Evolutionary conservation across 2,329 filamentous ascomycete species (phyloP).

Genomic region (Colletotrichum orchidophilum): DNA sequence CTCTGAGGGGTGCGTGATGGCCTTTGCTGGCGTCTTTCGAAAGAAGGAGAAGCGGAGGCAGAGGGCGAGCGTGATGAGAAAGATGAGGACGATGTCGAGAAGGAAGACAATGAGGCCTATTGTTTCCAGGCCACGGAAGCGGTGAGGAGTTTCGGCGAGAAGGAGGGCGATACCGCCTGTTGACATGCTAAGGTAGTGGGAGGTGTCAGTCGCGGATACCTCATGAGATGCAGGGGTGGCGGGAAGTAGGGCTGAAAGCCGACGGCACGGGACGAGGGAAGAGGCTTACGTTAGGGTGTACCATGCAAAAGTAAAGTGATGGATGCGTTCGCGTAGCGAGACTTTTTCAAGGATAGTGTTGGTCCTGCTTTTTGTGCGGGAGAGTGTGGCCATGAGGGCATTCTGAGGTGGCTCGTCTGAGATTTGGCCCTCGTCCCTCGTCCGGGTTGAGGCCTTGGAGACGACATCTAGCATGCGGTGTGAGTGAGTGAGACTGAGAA

Average conservation of each 20-base stretch:
- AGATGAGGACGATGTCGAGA: constrained; percentile 64
- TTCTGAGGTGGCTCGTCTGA: constrained; percentile 13
- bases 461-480: neutral
- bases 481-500: neutral
- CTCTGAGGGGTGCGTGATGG: constrained; percentile 61
- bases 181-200: constrained; percentile 35
- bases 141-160: constrained; percentile 59
- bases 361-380: constrained; percentile 26
- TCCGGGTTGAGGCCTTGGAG: constrained; percentile 4
- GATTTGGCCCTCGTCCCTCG: neutral
- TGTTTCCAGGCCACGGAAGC: constrained; percentile 61
- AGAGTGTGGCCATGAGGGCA: constrained; percentile 21
- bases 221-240: neutral
- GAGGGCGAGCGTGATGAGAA: constrained; percentile 56
- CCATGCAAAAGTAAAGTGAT: constrained; percentile 63
- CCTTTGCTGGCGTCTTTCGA: constrained; percentile 54
- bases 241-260: neutral
- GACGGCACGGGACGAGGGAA: neutral
- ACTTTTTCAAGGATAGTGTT: constrained; percentile 29
- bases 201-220: too few species aligned
- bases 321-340: constrained; percentile 39
- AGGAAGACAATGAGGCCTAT: constrained; percentile 67
- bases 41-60: constrained; percentile 56
- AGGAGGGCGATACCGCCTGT: constrained; percentile 62
- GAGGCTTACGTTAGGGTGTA: constrained; percentile 55